phyloP scores from a whole-genome alignment of 768 basidiomycete genomes.

The Suillus americanus region DNA sequence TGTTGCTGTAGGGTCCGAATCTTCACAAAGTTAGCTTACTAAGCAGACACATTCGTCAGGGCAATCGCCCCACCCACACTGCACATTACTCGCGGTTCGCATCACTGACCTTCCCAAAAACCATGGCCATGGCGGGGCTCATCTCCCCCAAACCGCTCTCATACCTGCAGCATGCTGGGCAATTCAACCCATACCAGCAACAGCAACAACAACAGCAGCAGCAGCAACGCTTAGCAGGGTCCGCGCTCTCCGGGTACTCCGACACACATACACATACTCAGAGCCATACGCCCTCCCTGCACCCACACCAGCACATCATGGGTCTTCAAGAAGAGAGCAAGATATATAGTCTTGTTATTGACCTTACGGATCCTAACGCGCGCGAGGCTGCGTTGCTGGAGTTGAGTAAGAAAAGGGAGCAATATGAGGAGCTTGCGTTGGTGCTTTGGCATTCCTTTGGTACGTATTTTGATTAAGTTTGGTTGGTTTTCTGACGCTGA shows the following conservation, averaged over 20 bases:
- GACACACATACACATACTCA: conserved; percentile 29
- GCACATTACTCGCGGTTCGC: not conserved
- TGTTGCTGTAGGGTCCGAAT: not conserved
- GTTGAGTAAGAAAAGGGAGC: conserved; percentile 97
- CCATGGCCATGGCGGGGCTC: conserved; percentile 53
- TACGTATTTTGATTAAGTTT: conserved; percentile 32
- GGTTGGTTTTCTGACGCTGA: not conserved
- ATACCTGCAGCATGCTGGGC: conserved; percentile 60
- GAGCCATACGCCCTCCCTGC: conserved; percentile 50
- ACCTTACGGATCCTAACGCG: conserved; percentile 78
- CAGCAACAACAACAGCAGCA: conserved; percentile 27
- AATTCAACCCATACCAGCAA: conserved; percentile 62
- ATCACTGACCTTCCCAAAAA: conserved; percentile 7
- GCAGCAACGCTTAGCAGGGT: conserved; percentile 28
- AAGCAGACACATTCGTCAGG: not conserved
- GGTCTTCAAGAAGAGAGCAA: conserved; percentile 68
- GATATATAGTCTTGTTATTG: conserved; percentile 89
- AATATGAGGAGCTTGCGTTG: conserved; percentile 96
- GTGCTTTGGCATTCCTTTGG: conserved; percentile 99
- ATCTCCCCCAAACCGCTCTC: conserved; percentile 62
- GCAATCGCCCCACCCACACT: not conserved
- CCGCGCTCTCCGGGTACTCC: conserved; percentile 44
- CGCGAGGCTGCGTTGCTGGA: conserved; percentile 91
- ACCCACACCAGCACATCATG: conserved; percentile 55
- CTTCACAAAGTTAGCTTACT: not conserved